phyloP scores from a whole-genome alignment of 768 basidiomycete species.

The Suillus lakei region DNA sequence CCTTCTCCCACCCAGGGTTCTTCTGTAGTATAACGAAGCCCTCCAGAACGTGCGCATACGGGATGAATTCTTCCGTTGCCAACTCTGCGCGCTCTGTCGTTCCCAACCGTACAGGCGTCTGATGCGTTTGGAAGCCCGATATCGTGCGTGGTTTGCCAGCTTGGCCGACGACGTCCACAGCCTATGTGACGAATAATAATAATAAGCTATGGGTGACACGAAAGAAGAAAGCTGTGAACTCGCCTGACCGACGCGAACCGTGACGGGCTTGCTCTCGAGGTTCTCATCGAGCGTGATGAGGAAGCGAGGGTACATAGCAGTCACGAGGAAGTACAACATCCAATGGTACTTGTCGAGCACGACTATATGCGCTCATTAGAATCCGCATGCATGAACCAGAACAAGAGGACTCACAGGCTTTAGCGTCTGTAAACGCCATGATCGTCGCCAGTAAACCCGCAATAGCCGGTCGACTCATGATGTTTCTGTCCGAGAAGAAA shows the following conservation, averaged over 20 bases:
- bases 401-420: constrained; percentile 72
- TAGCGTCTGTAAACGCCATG: constrained; percentile 92
- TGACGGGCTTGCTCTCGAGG: constrained; percentile 83
- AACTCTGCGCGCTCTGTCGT: constrained; percentile 95
- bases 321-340: constrained; percentile 97
- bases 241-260: constrained; percentile 93
- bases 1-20: constrained; percentile 89
- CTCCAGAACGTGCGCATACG: constrained; percentile 88
- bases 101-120: constrained; percentile 93
- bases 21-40: constrained; percentile 92
- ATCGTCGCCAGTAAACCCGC: constrained; percentile 89
- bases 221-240: constrained; percentile 20
- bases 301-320: constrained; percentile 99
- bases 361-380: constrained; percentile 52
- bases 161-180: constrained; percentile 96
- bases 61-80: constrained; percentile 96
- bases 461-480: constrained; percentile 88
- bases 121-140: constrained; percentile 98
- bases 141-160: constrained; percentile 97
- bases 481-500: constrained; percentile 90
- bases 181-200: constrained; percentile 48
- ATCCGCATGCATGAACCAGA: not conserved
- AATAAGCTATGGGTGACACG: not conserved
- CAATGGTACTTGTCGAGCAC: constrained; percentile 95
- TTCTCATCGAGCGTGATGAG: constrained; percentile 96